Percentiles rank a stretch among this genome's conserved stretches.
Conservation (phyloP, 2,329 filamentous ascomycete genomes). For the Neurospora sp. region DNA sequence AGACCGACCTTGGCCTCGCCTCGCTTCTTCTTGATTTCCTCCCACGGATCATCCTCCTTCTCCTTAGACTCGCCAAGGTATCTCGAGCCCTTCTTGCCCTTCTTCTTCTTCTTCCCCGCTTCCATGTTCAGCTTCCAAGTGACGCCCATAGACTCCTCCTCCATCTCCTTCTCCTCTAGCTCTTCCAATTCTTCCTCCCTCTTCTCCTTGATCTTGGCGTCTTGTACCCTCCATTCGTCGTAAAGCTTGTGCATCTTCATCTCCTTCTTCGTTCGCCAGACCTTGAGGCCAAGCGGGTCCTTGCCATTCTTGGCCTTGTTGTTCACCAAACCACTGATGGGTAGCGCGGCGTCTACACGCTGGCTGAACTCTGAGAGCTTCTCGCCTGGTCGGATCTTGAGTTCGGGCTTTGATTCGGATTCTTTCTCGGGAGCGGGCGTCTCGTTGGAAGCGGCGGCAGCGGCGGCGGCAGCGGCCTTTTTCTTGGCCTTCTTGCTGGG, state of each 20-base stretch:
- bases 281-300: conserved; percentile 55
- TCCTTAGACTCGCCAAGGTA: conserved; percentile 33
- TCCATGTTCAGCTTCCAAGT: conserved; percentile 37
- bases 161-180: conserved; percentile 53
- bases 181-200: conserved; percentile 57
- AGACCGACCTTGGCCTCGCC: conserved; percentile 43
- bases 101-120: conserved; percentile 34
- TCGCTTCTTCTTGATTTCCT: conserved; percentile 57
- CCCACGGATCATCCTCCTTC: conserved; percentile 63
- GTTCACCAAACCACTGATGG: conserved; percentile 59
- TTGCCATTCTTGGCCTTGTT: conserved; percentile 52
- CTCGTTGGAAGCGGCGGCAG: conserved; percentile 8
- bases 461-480: conserved; percentile 15
- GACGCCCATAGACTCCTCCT: conserved; percentile 42
- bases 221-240: conserved; percentile 64
- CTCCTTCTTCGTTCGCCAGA: conserved; percentile 71
- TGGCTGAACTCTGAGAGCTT: conserved; percentile 71
- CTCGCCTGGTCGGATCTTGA: conserved; percentile 68
- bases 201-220: conserved; percentile 51
- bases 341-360: conserved; percentile 79
- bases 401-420: conserved; percentile 4
- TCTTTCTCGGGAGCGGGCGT: background rate
- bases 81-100: conserved; percentile 27
- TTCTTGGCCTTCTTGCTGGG: conserved; percentile 22
- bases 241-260: conserved; percentile 73